These are phyloP conservation scores for Trichoderma brevicompactum DNA, from an alignment of 2,329 filamentous ascomycete species.

Conservation along the genomic window DNA sequence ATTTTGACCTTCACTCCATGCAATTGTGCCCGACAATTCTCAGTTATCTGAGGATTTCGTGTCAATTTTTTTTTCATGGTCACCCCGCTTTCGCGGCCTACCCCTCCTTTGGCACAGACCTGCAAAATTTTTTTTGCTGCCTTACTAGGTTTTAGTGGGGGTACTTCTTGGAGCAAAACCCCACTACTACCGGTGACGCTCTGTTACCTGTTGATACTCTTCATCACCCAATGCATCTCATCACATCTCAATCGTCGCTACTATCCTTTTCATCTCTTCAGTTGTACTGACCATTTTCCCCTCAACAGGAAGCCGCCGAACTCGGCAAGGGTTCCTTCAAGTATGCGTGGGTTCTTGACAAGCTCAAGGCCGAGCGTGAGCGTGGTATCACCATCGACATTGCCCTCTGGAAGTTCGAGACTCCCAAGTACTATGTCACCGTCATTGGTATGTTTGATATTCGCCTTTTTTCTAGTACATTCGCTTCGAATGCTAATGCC, in stretches of 20 bases:
- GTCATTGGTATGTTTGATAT: conserved; percentile 77
- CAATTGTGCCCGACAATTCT: background rate
- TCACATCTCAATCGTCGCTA: background rate
- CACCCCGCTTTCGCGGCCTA: conserved; percentile 23
- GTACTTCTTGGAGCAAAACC: background rate
- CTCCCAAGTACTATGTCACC: conserved; percentile 95
- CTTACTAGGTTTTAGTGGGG: conserved; percentile 5
- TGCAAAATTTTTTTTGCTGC: conserved; percentile 18
- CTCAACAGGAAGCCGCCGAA: conserved; percentile 88
- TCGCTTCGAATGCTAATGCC: background rate
- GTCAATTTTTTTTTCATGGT: background rate
- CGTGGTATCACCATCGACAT: conserved; percentile 99
- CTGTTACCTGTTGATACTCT: background rate
- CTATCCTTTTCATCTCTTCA: background rate
- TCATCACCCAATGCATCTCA: background rate
- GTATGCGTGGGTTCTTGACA: conserved; percentile 99
- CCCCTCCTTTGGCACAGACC: conserved; percentile 23
- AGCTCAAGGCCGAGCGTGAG: conserved; percentile 99
- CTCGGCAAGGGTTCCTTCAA: conserved; percentile 99
- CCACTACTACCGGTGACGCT: background rate
- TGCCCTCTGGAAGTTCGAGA: conserved; percentile 99
- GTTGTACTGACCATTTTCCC: conserved; percentile 29
- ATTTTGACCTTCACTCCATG: conserved; percentile 26
- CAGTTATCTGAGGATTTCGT: background rate
- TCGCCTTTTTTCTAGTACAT: background rate